A percentile compares a stretch with the other conserved stretches of the same genome.
Evolutionary conservation across 2,329 filamentous ascomycete genomes (phyloP).

Genomic region (Penicillium concentricum): DNA sequence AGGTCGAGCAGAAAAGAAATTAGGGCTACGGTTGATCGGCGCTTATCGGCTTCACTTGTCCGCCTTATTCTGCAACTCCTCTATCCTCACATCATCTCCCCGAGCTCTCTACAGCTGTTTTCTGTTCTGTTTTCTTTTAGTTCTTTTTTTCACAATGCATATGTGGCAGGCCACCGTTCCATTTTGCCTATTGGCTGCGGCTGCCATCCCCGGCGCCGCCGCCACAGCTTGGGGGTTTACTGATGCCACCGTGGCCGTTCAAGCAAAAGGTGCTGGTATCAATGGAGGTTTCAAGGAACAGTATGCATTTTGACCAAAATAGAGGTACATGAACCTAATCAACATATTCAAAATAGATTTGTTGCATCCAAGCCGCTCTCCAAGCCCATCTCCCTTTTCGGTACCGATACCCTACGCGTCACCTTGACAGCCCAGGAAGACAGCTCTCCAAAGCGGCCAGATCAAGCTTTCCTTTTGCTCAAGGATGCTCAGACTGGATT

Average conservation of each 20-base stretch:
- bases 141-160: slow-evolving; percentile 34
- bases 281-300: slow-evolving; percentile 56
- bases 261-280: slow-evolving; percentile 59
- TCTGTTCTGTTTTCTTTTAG: slow-evolving; percentile 4
- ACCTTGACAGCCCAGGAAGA: slow-evolving; percentile 77
- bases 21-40: slow-evolving; percentile 37
- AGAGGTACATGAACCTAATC: slow-evolving; percentile 8
- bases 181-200: slow-evolving; percentile 38
- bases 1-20: slow-evolving; percentile 33
- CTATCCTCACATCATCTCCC: slow-evolving; percentile 10
- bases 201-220: slow-evolving; percentile 41
- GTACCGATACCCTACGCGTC: slow-evolving; percentile 75
- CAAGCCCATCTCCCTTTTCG: slow-evolving; percentile 63
- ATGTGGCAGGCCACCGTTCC: slow-evolving; percentile 36
- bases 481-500: slow-evolving; percentile 72
- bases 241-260: slow-evolving; percentile 62
- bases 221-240: slow-evolving; percentile 61
- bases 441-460: slow-evolving; percentile 76
- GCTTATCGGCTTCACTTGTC: slow-evolving; percentile 26
- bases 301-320: slow-evolving; percentile 36
- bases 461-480: slow-evolving; percentile 89
- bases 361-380: slow-evolving; percentile 59
- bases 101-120: slow-evolving; percentile 9
- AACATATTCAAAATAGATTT: slow-evolving; percentile 50
- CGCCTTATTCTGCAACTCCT: slow-evolving; percentile 25